A percentile compares a stretch with the other conserved stretches of the same genome.
Evolutionary conservation across 306 rosid genomes (phyloP).

Genomic region (Hippophae gyantsensis): DNA sequence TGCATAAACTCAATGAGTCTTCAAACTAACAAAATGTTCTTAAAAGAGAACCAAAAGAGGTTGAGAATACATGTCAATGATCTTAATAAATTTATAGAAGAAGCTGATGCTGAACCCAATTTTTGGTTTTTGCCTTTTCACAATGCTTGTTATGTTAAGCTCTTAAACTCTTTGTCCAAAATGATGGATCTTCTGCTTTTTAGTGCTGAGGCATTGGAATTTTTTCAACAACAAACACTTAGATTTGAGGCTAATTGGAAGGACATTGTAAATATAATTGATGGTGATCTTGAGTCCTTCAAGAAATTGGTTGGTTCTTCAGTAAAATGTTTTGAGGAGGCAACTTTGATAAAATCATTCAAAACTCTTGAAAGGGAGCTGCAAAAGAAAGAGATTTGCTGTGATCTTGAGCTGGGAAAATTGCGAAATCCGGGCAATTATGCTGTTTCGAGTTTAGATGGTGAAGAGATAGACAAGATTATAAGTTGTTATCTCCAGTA

Average conservation of each 20-base stretch:
- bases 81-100: conserved; percentile 31
- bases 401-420: conserved; percentile 49
- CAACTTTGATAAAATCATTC: conserved; percentile 29
- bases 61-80: conserved; percentile 26
- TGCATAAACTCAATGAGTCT: conserved; percentile 33
- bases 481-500: conserved; percentile 30
- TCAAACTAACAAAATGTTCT: neutral
- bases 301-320: conserved; percentile 31
- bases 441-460: conserved; percentile 20
- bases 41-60: conserved; percentile 21
- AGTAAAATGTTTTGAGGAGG: conserved; percentile 21
- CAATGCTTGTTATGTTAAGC: conserved; percentile 29
- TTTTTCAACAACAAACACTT: conserved; percentile 30
- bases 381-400: conserved; percentile 18
- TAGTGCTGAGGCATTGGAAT: conserved; percentile 27
- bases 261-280: conserved; percentile 19
- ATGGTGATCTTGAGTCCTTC: conserved; percentile 35
- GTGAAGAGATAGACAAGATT: conserved; percentile 30
- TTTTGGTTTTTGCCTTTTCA: conserved; percentile 62
- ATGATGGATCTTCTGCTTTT: conserved; percentile 34
- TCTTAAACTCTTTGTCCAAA: conserved; percentile 37
- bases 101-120: conserved; percentile 60
- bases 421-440: neutral
- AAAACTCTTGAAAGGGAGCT: conserved; percentile 27
- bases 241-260: conserved; percentile 22